Evolutionary conservation across 176 grass and related monocot genomes (phyloP).

Genomic region (Eremochloa ophiuroides): DNA sequence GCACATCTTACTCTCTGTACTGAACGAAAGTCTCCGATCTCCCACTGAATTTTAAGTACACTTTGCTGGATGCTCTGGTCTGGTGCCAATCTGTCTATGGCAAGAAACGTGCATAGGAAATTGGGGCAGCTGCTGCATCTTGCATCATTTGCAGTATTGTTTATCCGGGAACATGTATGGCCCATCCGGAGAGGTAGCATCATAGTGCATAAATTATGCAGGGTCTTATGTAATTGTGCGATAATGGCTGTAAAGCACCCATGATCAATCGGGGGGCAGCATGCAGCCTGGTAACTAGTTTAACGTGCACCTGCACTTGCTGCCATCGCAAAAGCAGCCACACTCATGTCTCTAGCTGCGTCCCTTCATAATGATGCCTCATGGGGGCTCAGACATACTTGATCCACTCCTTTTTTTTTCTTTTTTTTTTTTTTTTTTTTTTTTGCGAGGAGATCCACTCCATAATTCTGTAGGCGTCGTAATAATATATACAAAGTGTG

Average conservation of each 20-base stretch:
- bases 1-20: neutral
- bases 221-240: conserved; percentile 14
- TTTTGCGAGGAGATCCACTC: too few species aligned
- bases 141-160: neutral
- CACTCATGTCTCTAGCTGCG: neutral
- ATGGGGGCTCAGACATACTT: neutral
- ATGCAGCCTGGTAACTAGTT: neutral
- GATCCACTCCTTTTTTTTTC: too few species aligned
- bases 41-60: neutral
- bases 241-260: conserved; percentile 24
- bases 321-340: conserved; percentile 30
- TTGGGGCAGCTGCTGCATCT: neutral
- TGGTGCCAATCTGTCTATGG: neutral
- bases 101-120: conserved; percentile 15
- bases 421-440: too few species aligned
- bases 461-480: too few species aligned
- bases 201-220: neutral
- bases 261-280: conserved; percentile 13
- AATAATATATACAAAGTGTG: too few species aligned
- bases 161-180: neutral
- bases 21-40: neutral
- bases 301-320: conserved; percentile 9
- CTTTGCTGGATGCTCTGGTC: neutral
- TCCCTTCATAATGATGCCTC: conserved; percentile 16
- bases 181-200: neutral